Percentiles rank a stretch among this genome's conserved stretches.
phyloP scores from a whole-genome alignment of 2,329 filamentous ascomycete species.

The Trichoderma polysporum region DNA sequence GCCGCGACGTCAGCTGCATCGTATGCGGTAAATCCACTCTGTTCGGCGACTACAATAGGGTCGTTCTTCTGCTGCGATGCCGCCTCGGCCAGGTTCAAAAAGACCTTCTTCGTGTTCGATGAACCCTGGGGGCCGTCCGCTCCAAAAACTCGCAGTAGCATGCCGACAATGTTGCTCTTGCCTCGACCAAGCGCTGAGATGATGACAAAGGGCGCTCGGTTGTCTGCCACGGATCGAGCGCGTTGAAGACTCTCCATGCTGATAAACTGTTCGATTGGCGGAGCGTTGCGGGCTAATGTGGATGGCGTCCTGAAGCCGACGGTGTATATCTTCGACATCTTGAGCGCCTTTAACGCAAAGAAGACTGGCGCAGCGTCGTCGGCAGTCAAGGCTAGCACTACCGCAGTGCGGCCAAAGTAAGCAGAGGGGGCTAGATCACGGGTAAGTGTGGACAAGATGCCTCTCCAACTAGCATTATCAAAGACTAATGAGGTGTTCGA shows the following conservation, averaged over 20 bases:
- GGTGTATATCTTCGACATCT: constrained; percentile 77
- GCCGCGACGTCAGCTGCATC: constrained; percentile 77
- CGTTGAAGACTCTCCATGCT: constrained; percentile 63
- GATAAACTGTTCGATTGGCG: constrained; percentile 77
- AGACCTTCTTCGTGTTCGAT: constrained; percentile 62
- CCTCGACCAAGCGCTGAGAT: constrained; percentile 76
- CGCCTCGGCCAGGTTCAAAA: constrained; percentile 72
- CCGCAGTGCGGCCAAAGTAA: constrained; percentile 71
- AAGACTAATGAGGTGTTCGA: constrained; percentile 62
- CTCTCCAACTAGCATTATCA: constrained; percentile 84
- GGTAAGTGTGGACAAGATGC: constrained; percentile 77
- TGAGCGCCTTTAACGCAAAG: constrained; percentile 74
- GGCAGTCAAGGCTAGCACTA: constrained; percentile 70
- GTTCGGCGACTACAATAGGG: constrained; percentile 66
- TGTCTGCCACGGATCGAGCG: constrained; percentile 49
- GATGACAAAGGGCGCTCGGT: constrained; percentile 71
- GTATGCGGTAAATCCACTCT: constrained; percentile 76
- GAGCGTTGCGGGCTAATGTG: constrained; percentile 58
- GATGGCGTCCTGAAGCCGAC: constrained; percentile 72
- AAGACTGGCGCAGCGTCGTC: constrained; percentile 77
- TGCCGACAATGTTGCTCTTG: constrained; percentile 75
- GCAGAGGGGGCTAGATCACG: constrained; percentile 80
- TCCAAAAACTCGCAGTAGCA: constrained; percentile 72
- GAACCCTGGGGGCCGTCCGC: constrained; percentile 32
- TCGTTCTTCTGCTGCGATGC: constrained; percentile 58